Evolutionary conservation across 83 land plant genomes (phyloP), one percentile per base, ranked within the genome.

Genomic region (Picea mariana): DNA sequence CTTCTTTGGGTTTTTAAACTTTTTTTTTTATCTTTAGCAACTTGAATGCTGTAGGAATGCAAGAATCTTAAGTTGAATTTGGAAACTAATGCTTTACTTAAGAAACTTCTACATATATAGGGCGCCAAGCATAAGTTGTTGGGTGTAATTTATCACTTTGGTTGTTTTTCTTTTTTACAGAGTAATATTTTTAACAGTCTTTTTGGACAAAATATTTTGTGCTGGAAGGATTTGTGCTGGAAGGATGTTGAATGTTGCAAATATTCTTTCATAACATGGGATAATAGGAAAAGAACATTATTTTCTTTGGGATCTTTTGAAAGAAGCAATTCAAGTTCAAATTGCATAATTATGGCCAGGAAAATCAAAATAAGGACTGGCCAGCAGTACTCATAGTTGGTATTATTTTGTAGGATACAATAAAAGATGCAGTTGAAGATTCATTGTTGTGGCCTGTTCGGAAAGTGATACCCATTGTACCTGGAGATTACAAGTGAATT

Each of bases 391-490:
- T 38, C 23, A 67, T 40, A 44, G 76, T 77, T 4, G 17, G 52
- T 31, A 61, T 6, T 34, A 58, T 87, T 15, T 5, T 77, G 62
- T 86, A 97, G 99, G 93, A 81, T 67, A 97, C 95, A 20, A 95
- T 97, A 12, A 59, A 77, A 49, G 87, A 91, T 87, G 95, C 99
- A 47, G 84, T 97, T 78, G 93, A 92, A 81, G 99, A 96, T 81
- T 91, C 99, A 52, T 82, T 97, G 77, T 85, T 92, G 42, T 97
- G 99, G 99, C 99, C 99, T 5, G 91, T 91, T 81, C 83, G 99
- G 59, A 91, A 91, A 67, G 85, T 93, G 65, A 68, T 97, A 27
- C 94, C 95, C 44, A 93, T 97, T 44, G 44, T 97, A 27, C 94
- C 99, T 52, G 99, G 99, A 12, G 94, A 97, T 85, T 94, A 91